Percentiles rank a stretch among this genome's conserved stretches.
phyloP scores from a whole-genome alignment of 2,329 filamentous ascomycete species.

The Xylariales sp. region DNA sequence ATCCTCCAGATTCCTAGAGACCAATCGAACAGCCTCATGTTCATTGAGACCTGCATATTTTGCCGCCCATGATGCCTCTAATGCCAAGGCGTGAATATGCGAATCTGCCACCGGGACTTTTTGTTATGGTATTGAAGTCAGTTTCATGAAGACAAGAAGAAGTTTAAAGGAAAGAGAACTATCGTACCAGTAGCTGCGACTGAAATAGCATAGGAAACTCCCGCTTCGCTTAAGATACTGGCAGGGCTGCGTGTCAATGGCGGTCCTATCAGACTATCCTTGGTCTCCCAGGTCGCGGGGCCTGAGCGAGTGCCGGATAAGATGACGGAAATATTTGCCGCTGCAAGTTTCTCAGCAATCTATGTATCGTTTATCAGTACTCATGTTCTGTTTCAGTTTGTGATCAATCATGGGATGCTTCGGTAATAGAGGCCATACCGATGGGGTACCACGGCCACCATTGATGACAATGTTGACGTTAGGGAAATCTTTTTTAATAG shows the following conservation, averaged over 20 bases:
- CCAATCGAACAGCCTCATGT: constrained; percentile 28
- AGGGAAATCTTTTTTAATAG: constrained; percentile 29
- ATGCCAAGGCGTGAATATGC: constrained; percentile 32
- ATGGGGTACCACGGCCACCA: constrained; percentile 34
- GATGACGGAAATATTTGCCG: constrained; percentile 36
- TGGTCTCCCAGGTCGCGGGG: constrained; percentile 29
- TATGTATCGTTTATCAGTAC: constrained; percentile 9
- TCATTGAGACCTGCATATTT: constrained; percentile 32
- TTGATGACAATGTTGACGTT: constrained; percentile 28
- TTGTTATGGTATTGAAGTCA: not conserved
- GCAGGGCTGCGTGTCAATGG: constrained; percentile 35
- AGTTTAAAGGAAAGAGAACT: not conserved
- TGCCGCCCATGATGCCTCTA: constrained; percentile 34
- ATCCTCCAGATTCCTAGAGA: constrained; percentile 34
- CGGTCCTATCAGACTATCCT: constrained; percentile 33
- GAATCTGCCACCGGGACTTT: constrained; percentile 24
- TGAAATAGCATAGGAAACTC: constrained; percentile 31
- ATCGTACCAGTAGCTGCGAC: constrained; percentile 18
- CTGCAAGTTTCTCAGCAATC: constrained; percentile 33
- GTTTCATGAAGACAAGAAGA: not conserved
- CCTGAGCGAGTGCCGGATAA: constrained; percentile 31
- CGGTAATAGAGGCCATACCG: constrained; percentile 19
- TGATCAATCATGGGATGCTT: not conserved
- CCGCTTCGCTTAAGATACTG: constrained; percentile 32
- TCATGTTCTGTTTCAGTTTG: not conserved